Base-by-base conservation (phyloP, 768 basidiomycete species). In the Russula griseocarnosa region DNA sequence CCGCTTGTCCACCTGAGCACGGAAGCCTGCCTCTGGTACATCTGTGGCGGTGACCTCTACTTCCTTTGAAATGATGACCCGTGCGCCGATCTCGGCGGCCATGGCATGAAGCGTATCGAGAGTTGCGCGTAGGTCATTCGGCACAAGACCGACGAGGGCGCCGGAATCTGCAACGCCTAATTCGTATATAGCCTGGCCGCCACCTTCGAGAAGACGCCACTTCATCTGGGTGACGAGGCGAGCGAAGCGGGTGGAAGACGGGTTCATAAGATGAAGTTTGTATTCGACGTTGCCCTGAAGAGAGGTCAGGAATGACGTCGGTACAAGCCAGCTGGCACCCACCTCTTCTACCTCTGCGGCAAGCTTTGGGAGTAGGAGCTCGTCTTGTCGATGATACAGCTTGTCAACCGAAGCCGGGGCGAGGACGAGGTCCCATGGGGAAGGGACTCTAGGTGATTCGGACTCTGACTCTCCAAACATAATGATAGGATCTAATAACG, bases 171-270 rank as follows among this genome's bases (percentile, higher is more conserved):
- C 86, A 0, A 98, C 88, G 64, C 74, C 74, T 42, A 77, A 72
- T 61, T 86, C 83, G 70, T 86, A 86, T 63, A 82, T 77, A 0
- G 83, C 83, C 61, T 80, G 77, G 30, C 82, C 82, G 53, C 79
- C 77, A 16, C 84, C 84, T 67, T 85, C 80, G 28, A 82, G 78
- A 18, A 86, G 74, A 3, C 95, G 84, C 94, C 96, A 98, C 71
- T 96, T 94, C 75, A 97, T 84, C 76, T 98, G 95, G 0, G 95
- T 98, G 60, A 94, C 90, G 24, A 98, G 87, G 64, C 87, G 84
- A 4, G 83, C 82, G 69, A 92, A 92, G 53, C 91, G 90, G 5
- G 84, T 80, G 0, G 85, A 83, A 16, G 89, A 81, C 0, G 94
- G 92, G 55, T 85, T 79, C 46, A 94, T 82, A 24, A 96, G 86